Percentiles rank a stretch among this genome's conserved stretches.
Evolutionary conservation across 1,284 basidiomycete genomes (phyloP).

Genomic region (Peniophora sp.): DNA sequence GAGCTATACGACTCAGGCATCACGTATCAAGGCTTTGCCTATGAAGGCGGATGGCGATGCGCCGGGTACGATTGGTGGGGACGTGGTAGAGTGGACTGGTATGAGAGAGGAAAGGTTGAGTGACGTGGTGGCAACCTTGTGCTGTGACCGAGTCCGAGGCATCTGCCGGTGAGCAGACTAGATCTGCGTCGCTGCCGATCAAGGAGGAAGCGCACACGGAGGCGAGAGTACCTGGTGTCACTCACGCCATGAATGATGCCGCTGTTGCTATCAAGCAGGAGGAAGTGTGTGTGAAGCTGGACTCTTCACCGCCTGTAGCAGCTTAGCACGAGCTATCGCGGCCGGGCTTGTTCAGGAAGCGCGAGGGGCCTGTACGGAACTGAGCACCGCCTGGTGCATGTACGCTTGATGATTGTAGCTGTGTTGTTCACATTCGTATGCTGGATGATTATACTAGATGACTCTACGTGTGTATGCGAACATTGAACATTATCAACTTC

Average conservation of each 20-base stretch:
- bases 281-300: not conserved
- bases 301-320: not conserved
- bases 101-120: not conserved
- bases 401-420: no score
- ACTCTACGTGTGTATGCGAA: no score
- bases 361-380: not conserved
- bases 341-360: not conserved
- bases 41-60: not conserved
- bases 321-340: not conserved
- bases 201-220: not conserved
- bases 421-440: no score
- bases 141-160: no score
- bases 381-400: no score
- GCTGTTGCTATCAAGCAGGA: not conserved
- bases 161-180: no score
- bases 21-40: slow-evolving; percentile 33
- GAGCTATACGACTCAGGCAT: no score
- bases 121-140: not conserved
- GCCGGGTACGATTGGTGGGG: no score
- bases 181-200: no score
- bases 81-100: no score
- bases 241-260: not conserved
- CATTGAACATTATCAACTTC: no score
- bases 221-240: not conserved
- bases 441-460: no score